A percentile compares a stretch with the other conserved stretches of the same genome.
phyloP scores from a whole-genome alignment of 1,284 basidiomycete species.

The Vanrija humicola region DNA sequence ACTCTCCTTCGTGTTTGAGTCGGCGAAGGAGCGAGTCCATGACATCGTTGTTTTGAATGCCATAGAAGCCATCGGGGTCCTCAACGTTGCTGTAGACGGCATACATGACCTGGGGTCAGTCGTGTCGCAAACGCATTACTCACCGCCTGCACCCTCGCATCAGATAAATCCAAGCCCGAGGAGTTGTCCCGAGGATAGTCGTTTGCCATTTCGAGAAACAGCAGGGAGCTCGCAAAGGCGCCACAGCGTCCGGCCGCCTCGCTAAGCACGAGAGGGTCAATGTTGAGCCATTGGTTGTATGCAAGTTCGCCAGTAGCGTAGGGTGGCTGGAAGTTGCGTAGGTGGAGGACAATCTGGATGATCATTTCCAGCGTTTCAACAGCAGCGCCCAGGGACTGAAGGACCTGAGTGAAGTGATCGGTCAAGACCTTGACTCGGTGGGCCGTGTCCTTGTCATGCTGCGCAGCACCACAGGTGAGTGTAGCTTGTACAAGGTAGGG shows the following conservation, averaged over 20 bases:
- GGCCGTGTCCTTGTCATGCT: not conserved
- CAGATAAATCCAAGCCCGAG: constrained; percentile 16
- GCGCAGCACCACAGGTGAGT: constrained; percentile 49
- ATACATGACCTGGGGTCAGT: constrained; percentile 61
- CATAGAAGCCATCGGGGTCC: constrained; percentile 97
- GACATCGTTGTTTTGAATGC: constrained; percentile 72
- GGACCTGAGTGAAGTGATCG: constrained; percentile 57
- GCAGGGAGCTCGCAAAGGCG: constrained; percentile 78
- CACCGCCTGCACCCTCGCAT: constrained; percentile 31
- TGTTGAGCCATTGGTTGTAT: constrained; percentile 76
- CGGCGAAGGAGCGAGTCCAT: constrained; percentile 73
- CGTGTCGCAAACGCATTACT: not conserved
- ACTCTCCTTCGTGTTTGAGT: constrained; percentile 87
- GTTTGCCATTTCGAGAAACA: constrained; percentile 79
- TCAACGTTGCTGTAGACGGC: constrained; percentile 91
- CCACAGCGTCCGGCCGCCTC: constrained; percentile 71
- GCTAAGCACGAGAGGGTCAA: constrained; percentile 71
- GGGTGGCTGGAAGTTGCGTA: constrained; percentile 62
- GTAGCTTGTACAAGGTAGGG: constrained; percentile 71
- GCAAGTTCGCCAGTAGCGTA: constrained; percentile 56
- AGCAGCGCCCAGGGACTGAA: constrained; percentile 20
- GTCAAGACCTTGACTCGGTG: constrained; percentile 52
- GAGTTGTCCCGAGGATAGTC: constrained; percentile 49
- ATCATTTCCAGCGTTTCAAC: constrained; percentile 53
- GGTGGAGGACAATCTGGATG: constrained; percentile 72